phyloP scores from a whole-genome alignment of 2,329 filamentous ascomycete genomes.

The Talaromyces sp. region DNA sequence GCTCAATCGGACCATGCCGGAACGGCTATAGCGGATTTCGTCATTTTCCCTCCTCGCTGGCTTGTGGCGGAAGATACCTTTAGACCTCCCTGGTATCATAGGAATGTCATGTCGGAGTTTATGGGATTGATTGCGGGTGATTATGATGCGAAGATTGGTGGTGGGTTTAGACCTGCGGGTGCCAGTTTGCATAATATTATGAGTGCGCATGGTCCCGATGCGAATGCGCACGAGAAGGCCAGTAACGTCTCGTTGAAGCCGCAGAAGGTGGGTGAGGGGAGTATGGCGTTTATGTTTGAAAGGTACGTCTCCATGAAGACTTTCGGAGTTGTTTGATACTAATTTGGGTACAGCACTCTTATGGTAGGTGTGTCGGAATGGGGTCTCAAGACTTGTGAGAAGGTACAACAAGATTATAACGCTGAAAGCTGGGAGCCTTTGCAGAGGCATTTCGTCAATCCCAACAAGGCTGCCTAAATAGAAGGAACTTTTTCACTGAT shows the following conservation, averaged over 20 bases:
- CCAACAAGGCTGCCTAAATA: constrained; percentile 24
- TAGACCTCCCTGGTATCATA: constrained; percentile 63
- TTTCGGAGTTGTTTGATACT: background rate
- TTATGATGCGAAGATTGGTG: constrained; percentile 59
- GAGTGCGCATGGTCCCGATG: constrained; percentile 65
- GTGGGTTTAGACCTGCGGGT: constrained; percentile 61
- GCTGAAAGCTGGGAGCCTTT: constrained; percentile 76
- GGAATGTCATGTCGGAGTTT: constrained; percentile 65
- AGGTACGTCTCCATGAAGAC: constrained; percentile 34
- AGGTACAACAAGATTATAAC: constrained; percentile 72
- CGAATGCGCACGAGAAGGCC: constrained; percentile 56
- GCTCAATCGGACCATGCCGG: constrained; percentile 57
- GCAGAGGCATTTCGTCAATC: constrained; percentile 61
- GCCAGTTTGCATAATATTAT: constrained; percentile 69
- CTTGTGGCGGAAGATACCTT: constrained; percentile 61
- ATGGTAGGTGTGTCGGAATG: constrained; percentile 73
- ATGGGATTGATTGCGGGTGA: constrained; percentile 63
- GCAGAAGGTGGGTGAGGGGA: constrained; percentile 57
- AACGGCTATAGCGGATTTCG: constrained; percentile 64
- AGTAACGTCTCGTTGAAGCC: constrained; percentile 55
- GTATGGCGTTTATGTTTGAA: constrained; percentile 66
- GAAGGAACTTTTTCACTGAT: too few species aligned
- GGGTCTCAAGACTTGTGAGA: constrained; percentile 67
- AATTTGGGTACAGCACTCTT: constrained; percentile 47
- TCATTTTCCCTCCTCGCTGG: constrained; percentile 66